phyloP scores from a whole-genome alignment of 2,329 filamentous ascomycete genomes.

The Sporothrix protearum region DNA sequence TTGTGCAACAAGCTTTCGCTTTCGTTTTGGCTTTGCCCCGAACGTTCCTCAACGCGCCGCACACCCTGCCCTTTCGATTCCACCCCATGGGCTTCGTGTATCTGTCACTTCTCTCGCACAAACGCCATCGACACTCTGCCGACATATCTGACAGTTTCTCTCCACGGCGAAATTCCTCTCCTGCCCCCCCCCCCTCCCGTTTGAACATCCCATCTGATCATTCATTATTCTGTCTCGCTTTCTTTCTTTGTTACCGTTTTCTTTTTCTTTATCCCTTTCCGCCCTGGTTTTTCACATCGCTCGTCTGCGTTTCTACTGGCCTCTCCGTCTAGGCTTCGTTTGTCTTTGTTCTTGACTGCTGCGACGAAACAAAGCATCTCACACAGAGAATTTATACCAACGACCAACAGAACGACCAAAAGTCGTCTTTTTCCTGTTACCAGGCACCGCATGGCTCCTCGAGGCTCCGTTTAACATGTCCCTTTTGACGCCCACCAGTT shows the following conservation, averaged over 20 bases:
- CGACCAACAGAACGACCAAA: background rate
- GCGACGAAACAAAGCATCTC: background rate
- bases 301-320: background rate
- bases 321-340: background rate
- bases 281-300: background rate
- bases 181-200: background rate
- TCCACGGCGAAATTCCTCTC: constrained; percentile 1
- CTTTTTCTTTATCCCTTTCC: background rate
- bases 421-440: background rate
- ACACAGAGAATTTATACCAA: background rate
- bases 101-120: constrained; percentile 16
- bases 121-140: background rate
- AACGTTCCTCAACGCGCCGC: background rate
- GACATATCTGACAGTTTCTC: background rate
- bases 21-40: background rate
- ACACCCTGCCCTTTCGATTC: constrained; percentile 20
- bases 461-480: background rate
- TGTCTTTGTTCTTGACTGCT: background rate
- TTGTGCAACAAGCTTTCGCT: background rate
- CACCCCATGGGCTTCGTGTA: constrained; percentile 22
- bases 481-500: background rate
- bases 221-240: background rate
- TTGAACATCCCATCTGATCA: background rate
- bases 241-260: background rate
- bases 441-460: background rate